Evolutionary conservation across 257 asterid species (phyloP), one percentile per base, ranked within the genome.

Genomic region (Ilex aquifolium): DNA sequence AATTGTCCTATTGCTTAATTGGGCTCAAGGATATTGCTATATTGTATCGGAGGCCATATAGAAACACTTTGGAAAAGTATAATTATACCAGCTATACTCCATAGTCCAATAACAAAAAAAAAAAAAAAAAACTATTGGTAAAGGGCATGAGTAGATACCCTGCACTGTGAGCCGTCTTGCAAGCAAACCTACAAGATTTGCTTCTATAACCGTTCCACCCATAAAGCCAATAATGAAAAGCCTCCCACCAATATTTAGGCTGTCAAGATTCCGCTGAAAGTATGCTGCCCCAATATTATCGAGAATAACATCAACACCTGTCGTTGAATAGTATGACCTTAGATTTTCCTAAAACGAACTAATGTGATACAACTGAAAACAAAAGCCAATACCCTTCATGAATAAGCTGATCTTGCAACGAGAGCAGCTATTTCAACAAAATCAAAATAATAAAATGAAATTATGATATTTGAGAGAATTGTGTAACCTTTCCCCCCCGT

Each of bases 301-400:
- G 10, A 93, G 81, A 74, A 93, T 90, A 62, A 90, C 94, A 60
- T 93, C 96, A 62, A 93, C 97, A 59, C 99, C 99, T 92, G 80
- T 40, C 32, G 50, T 64, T 46, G 31, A 62, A 65, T 51, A 65
- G 32, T 59, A 49, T 42, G 32, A 50, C 31, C 39, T 72, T 40
- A 61, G 53, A 72, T 44, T 10, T 50, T 12, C 63, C 57, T 29
- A 56, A 16, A 64, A 54, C 7, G n/a, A 30, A 36, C 1, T 4
- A 36, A 12, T 12, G 10, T 49, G 1, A 49, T 15, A 49, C 10
- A 3, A 49, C 5, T 4, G 17, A 2, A 49, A 49, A 49, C 54
- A 49, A 49, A 49, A 49, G 54, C 54, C 14, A 6, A 6, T 4
- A 2, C 14, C 17, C 54, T 6, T 36, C 8, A 36, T 36, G 8